phyloP scores from a whole-genome alignment of 495 filamentous ascomycete genomes.

The Lepidopterella palustris region DNA sequence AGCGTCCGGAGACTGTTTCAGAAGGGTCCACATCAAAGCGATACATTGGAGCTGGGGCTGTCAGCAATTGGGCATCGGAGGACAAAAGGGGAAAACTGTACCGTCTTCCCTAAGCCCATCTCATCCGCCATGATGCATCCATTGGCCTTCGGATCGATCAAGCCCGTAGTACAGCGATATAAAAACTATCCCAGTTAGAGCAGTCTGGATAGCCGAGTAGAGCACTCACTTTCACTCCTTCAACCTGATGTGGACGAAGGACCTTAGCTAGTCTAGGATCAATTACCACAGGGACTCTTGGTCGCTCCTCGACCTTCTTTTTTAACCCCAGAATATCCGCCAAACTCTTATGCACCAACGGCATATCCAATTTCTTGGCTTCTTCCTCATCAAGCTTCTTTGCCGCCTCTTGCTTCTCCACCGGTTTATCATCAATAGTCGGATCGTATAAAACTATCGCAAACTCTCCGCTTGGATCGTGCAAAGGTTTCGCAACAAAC shows the following conservation, averaged over 20 bases:
- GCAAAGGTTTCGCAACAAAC: constrained; percentile 84
- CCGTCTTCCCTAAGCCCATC: constrained; percentile 96
- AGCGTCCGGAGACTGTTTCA: constrained; percentile 92
- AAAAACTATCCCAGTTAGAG: constrained; percentile 57
- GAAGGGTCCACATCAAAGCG: constrained; percentile 84
- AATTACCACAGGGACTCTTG: constrained; percentile 93
- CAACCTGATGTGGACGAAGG: constrained; percentile 91
- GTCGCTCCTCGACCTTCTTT: constrained; percentile 75
- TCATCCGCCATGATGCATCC: constrained; percentile 99
- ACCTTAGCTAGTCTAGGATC: constrained; percentile 89
- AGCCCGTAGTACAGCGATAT: constrained; percentile 85
- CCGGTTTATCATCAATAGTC: constrained; percentile 79
- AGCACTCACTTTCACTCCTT: constrained; percentile 72
- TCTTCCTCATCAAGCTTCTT: constrained; percentile 48
- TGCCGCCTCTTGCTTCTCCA: constrained; percentile 43
- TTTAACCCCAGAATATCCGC: constrained; percentile 94
- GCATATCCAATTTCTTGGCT: constrained; percentile 62
- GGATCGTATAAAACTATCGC: constrained; percentile 95
- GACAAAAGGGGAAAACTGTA: constrained; percentile 35
- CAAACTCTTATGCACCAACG: constrained; percentile 84
- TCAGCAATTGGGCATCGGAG: constrained; percentile 46
- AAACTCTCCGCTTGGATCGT: constrained; percentile 94
- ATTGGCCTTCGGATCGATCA: constrained; percentile 90
- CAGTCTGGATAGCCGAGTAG: background rate
- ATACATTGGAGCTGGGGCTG: constrained; percentile 59